Percentiles rank a stretch among this genome's conserved stretches.
Conservation (phyloP, 208 protist genomes). For the Zelonia costaricensis region DNA sequence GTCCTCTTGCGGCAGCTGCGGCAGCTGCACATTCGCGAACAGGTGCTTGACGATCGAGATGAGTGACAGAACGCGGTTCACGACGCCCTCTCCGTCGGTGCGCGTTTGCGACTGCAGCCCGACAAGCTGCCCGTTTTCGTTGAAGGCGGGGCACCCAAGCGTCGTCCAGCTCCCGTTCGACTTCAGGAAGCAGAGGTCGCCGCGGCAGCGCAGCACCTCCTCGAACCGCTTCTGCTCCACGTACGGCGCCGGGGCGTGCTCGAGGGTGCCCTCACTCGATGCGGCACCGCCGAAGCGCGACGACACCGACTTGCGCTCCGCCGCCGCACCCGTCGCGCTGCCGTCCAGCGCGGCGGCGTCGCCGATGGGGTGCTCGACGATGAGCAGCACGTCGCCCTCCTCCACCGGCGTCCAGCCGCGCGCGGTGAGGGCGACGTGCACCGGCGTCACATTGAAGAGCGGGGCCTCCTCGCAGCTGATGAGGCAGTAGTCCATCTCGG, state of each 20-base stretch:
- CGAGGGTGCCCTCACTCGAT: background rate
- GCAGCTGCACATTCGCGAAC: slow-evolving; percentile 86
- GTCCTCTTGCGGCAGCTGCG: slow-evolving; percentile 51
- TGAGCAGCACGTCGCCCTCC: slow-evolving; percentile 81
- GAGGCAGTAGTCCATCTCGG: slow-evolving; percentile 91
- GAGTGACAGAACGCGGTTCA: slow-evolving; percentile 82
- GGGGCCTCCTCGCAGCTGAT: slow-evolving; percentile 74
- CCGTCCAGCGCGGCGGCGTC: slow-evolving; percentile 4
- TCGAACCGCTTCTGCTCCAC: slow-evolving; percentile 87
- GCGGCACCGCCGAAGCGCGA: background rate
- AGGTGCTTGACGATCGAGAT: slow-evolving; percentile 88
- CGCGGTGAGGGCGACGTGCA: slow-evolving; percentile 63
- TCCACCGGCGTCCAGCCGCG: slow-evolving; percentile 77
- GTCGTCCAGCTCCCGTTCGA: slow-evolving; percentile 58
- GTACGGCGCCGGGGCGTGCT: slow-evolving; percentile 9
- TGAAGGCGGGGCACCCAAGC: slow-evolving; percentile 89
- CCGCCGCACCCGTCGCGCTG: background rate
- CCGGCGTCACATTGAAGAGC: slow-evolving; percentile 77
- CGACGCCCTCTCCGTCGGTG: slow-evolving; percentile 63
- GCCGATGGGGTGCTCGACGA: slow-evolving; percentile 85
- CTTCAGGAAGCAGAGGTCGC: slow-evolving; percentile 81
- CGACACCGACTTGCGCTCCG: background rate
- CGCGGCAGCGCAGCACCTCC: slow-evolving; percentile 74
- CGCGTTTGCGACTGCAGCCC: slow-evolving; percentile 85
- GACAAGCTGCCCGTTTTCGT: slow-evolving; percentile 79